A percentile compares a stretch with the other conserved stretches of the same genome.
phyloP scores from a whole-genome alignment of 495 filamentous ascomycete species.

The Trichoderma gamsii region DNA sequence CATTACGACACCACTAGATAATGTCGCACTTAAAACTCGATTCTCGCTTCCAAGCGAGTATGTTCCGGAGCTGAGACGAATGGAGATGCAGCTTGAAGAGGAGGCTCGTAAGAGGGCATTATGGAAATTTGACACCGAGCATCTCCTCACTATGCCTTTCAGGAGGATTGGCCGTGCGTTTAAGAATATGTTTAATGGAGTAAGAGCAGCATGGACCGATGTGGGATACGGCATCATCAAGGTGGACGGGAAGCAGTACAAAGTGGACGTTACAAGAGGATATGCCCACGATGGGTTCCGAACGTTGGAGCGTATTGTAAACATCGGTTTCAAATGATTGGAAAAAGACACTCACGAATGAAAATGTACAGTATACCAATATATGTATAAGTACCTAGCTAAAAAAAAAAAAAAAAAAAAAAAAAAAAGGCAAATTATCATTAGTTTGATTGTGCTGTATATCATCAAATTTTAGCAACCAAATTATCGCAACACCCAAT shows the following conservation, averaged over 20 bases:
- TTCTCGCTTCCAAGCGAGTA: slow-evolving; percentile 30
- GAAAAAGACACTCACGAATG: not conserved
- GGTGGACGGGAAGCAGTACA: slow-evolving; percentile 35
- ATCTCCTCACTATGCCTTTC: slow-evolving; percentile 47
- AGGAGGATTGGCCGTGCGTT: slow-evolving; percentile 33
- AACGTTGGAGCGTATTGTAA: slow-evolving; percentile 44
- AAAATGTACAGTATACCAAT: not conserved
- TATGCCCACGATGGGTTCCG: slow-evolving; percentile 47
- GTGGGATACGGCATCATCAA: slow-evolving; percentile 42
- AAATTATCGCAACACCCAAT: no score
- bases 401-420: not conserved
- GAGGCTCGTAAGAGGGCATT: slow-evolving; percentile 24
- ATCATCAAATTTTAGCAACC: not conserved
- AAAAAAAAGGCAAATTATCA: not conserved
- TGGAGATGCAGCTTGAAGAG: slow-evolving; percentile 26
- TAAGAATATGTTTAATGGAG: slow-evolving; percentile 25
- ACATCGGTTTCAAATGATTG: not conserved
- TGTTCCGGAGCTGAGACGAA: slow-evolving; percentile 17
- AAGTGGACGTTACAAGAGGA: slow-evolving; percentile 43
- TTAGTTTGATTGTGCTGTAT: not conserved
- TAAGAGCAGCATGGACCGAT: slow-evolving; percentile 36
- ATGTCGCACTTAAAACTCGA: slow-evolving; percentile 31
- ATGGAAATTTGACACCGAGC: slow-evolving; percentile 36
- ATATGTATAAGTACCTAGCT: not conserved
- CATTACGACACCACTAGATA: slow-evolving; percentile 27